phyloP scores from a whole-genome alignment of 192 early-diverging fungal genomes.

The Kickxella alabastrina region DNA sequence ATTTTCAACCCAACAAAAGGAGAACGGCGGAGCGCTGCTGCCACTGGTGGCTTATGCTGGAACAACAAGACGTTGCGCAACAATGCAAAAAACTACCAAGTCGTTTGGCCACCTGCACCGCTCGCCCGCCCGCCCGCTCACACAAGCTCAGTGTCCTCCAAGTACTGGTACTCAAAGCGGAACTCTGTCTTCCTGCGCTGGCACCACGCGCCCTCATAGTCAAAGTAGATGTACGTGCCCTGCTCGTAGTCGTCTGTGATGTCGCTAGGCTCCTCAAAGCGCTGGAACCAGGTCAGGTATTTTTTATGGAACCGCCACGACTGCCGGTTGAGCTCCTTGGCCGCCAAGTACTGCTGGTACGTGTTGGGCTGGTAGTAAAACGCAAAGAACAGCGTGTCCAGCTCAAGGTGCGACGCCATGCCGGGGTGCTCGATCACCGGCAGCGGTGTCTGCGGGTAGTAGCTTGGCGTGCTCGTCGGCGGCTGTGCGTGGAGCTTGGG shows the following conservation, averaged over 20 bases:
- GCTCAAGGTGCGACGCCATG: slow-evolving; percentile 86
- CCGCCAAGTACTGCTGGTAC: slow-evolving; percentile 95
- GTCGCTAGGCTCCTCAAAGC: slow-evolving; percentile 91
- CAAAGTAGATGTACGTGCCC: slow-evolving; percentile 98
- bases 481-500: slow-evolving; percentile 52
- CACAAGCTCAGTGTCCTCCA: slow-evolving; percentile 76
- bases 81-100: neutral
- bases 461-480: slow-evolving; percentile 69
- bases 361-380: slow-evolving; percentile 98
- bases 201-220: slow-evolving; percentile 96
- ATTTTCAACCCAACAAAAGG: neutral
- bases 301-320: slow-evolving; percentile 99
- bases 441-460: slow-evolving; percentile 86
- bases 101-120: no score
- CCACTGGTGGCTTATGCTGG: no score
- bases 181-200: slow-evolving; percentile 97
- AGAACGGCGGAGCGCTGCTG: neutral
- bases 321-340: slow-evolving; percentile 91
- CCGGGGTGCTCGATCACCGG: slow-evolving; percentile 78
- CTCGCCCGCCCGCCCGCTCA: slow-evolving; percentile 28
- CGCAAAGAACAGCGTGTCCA: slow-evolving; percentile 95
- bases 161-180: slow-evolving; percentile 85
- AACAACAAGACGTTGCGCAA: neutral
- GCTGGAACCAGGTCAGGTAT: slow-evolving; percentile 98
- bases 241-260: slow-evolving; percentile 97